These are phyloP conservation scores for Cystobasidium slooffiae DNA, from an alignment of 1,284 basidiomycete genomes.

Conservation along the genomic window DNA sequence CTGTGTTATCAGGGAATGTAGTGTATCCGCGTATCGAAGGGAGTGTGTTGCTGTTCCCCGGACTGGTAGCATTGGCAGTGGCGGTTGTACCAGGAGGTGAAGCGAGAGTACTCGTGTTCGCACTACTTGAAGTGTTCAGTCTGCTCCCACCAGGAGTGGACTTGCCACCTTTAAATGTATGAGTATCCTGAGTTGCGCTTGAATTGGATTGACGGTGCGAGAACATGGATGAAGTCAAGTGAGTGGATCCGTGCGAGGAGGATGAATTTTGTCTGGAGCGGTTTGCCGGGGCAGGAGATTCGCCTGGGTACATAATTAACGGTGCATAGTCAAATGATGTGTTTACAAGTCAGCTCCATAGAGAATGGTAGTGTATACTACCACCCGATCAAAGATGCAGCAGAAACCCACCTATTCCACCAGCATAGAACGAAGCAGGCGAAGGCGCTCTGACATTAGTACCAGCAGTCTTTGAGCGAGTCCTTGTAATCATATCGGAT, in stretches of 20 bases:
- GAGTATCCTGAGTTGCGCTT: conserved; percentile 10
- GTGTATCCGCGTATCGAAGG: conserved; percentile 40
- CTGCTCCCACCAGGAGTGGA: not conserved
- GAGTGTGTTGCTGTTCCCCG: conserved; percentile 7
- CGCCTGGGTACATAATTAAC: conserved; percentile 1
- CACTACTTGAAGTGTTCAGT: conserved; percentile 9
- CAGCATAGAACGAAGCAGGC: conserved; percentile 16
- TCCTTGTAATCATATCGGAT: not conserved
- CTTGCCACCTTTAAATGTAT: not conserved
- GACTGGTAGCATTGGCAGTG: not conserved
- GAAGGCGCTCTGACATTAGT: conserved; percentile 1
- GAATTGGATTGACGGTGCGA: conserved; percentile 29
- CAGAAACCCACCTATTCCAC: conserved; percentile 25
- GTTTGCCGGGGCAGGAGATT: conserved; percentile 19
- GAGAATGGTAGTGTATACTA: not conserved
- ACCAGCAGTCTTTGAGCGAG: conserved; percentile 3
- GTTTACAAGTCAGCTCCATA: no score
- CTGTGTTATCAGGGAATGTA: conserved; percentile 12
- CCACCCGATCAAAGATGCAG: not conserved
- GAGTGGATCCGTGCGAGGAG: conserved; percentile 18
- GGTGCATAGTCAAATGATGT: no score
- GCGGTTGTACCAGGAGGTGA: not conserved
- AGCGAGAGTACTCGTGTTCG: not conserved
- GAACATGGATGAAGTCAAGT: conserved; percentile 22
- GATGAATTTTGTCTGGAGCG: conserved; percentile 34